These are phyloP conservation scores for Oryza officinalis DNA, from an alignment of 176 grass and related monocot genomes.

Conservation along the genomic window DNA sequence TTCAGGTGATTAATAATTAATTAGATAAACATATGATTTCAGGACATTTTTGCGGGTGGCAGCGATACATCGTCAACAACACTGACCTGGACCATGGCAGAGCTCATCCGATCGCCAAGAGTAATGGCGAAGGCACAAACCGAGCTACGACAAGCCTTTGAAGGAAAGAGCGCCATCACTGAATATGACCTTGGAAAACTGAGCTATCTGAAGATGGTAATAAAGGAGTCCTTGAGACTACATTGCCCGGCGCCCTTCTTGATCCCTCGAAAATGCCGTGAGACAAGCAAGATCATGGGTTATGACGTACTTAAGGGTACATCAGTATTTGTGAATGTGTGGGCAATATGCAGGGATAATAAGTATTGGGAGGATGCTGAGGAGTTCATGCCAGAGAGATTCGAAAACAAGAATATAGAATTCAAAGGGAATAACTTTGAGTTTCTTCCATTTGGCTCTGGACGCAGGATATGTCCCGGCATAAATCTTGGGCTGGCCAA, in stretches of 20 bases:
- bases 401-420: too few species aligned
- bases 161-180: not conserved
- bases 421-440: too few species aligned
- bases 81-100: constrained; percentile 2
- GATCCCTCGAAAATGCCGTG: not conserved
- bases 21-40: too few species aligned
- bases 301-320: constrained; percentile 20
- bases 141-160: constrained; percentile 21
- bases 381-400: constrained; percentile 16
- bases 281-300: constrained; percentile 26
- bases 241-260: too few species aligned
- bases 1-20: too few species aligned
- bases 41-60: not conserved
- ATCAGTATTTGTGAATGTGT: not conserved
- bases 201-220: not conserved
- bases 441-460: not conserved
- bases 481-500: constrained; percentile 1
- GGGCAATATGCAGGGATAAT: not conserved
- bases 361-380: not conserved
- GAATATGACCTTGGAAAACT: not conserved
- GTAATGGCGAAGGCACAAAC: not conserved
- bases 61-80: constrained; percentile 1
- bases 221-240: not conserved
- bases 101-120: not conserved
- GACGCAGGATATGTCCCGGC: not conserved